Base-by-base conservation (phyloP, 2,329 filamentous ascomycete species). In the Didymella pinodella region DNA sequence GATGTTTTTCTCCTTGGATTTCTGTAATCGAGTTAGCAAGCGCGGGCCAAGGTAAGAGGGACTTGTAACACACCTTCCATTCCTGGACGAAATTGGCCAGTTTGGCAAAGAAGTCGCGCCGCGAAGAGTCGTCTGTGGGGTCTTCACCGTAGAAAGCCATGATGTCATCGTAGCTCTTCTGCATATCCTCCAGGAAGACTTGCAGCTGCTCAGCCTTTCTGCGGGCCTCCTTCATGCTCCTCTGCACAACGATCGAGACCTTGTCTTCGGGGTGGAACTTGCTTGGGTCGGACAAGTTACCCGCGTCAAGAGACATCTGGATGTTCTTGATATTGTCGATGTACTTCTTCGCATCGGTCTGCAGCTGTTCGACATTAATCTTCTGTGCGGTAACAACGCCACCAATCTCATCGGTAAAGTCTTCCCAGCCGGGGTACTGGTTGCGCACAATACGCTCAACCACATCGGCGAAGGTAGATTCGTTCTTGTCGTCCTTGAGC, bases 401-500 rank as follows among this genome's bases (percentile, higher is more conserved):
- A 22, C 80, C 80, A 66, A 99, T 97, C 72, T 99, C 94, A 10
- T 91, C 87, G 18, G 87, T 83, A 77, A 98, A 98, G 32, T 85
- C 85, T 78, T 97, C 93, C 91, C 93, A 98, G 77, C 97, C 92
- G 2, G 94, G 91, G 67, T 98, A 99, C 75, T 98, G 94, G 74
- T 92, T 95, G 65, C 95, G 90, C 57, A 98, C 94, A 67, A 97
- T 97, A 67, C 94, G 90, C 79, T 99, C 95, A 43, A 99, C 93
- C 43, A 98, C 86, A 78, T 99, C 95, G 56, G 94, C 93, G 74
- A 99, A 90, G 0, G 93, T 97, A 1, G 92, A 94, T 78, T 98
- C 91, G 78, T 99, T 99, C 85, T 97, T 97, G 82, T 97, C 93
- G 75, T 99, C 95, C 81, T 99, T 99, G 73, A 98, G 92, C 93